These are phyloP conservation scores for Sanghuangporus baumii DNA, from an alignment of 1,284 basidiomycete species.

Conservation along the genomic window DNA sequence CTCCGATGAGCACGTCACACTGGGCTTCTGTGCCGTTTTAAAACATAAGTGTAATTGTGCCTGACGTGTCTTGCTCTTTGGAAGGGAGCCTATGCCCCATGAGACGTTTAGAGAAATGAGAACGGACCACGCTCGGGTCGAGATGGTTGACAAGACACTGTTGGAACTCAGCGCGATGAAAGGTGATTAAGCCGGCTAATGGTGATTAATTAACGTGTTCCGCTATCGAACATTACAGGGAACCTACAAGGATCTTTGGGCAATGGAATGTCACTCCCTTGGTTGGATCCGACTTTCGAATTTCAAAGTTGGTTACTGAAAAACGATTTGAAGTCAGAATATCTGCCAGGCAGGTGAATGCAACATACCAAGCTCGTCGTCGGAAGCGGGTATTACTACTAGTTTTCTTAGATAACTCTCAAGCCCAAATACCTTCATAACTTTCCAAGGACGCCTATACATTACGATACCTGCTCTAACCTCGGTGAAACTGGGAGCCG, in stretches of 20 bases:
- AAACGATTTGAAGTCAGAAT: not conserved
- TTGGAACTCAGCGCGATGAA: constrained; percentile 41
- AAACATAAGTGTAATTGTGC: constrained; percentile 35
- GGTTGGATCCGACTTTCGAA: constrained; percentile 31
- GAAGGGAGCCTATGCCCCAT: constrained; percentile 28
- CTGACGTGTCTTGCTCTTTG: constrained; percentile 13
- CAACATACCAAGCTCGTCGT: constrained; percentile 4
- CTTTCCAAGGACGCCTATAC: constrained; percentile 24
- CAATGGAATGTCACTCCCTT: constrained; percentile 27
- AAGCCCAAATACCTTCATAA: constrained; percentile 23
- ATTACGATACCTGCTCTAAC: constrained; percentile 36
- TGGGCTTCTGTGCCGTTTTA: constrained; percentile 35
- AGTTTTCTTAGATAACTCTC: constrained; percentile 20
- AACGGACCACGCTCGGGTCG: constrained; percentile 25
- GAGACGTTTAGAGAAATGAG: constrained; percentile 35
- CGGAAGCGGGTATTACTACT: not conserved
- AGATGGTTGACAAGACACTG: constrained; percentile 32
- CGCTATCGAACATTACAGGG: too few species aligned
- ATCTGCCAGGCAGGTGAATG: too few species aligned
- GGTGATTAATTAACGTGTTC: too few species aligned
- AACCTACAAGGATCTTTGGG: constrained; percentile 29
- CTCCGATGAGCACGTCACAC: constrained; percentile 46
- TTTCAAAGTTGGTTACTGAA: constrained; percentile 27
- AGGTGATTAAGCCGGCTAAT: constrained; percentile 34
- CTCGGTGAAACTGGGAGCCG: constrained; percentile 31